phyloP scores from a whole-genome alignment of 441 rosid genomes.

The Raphanus hybrid region DNA sequence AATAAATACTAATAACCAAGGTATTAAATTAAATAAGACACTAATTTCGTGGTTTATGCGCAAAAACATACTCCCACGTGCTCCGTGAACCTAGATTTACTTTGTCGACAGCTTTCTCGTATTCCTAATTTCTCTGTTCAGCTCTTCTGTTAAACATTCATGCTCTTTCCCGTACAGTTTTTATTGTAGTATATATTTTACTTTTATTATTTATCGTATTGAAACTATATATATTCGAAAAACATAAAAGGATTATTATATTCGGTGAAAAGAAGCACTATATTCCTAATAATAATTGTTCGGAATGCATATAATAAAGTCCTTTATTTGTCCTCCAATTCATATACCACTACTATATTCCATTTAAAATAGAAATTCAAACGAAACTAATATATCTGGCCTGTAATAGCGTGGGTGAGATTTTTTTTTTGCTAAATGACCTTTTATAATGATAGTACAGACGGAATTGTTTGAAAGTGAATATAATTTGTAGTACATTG shows the following conservation, averaged over 20 bases:
- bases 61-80: slow-evolving; percentile 51
- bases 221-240: not conserved
- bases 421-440: no score
- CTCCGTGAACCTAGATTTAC: slow-evolving; percentile 47
- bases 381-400: not conserved
- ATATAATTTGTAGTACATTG: not conserved
- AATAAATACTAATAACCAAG: no score
- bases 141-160: slow-evolving; percentile 23
- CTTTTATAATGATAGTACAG: not conserved
- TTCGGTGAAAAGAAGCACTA: slow-evolving; percentile 7
- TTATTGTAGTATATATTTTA: not conserved
- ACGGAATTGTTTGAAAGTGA: slow-evolving; percentile 2
- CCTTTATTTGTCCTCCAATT: not conserved
- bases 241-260: not conserved
- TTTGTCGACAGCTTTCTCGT: slow-evolving; percentile 43
- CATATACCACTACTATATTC: slow-evolving; percentile 22
- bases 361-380: not conserved
- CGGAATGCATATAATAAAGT: not conserved
- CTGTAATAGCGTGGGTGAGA: not conserved
- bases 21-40: not conserved
- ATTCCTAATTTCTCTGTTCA: slow-evolving; percentile 39
- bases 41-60: slow-evolving; percentile 15
- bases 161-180: slow-evolving; percentile 26
- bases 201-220: not conserved
- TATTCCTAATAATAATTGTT: slow-evolving; percentile 4